Evolutionary conservation across 208 protist genomes (phyloP).

Genomic region (Tritrichomonas musculus): DNA sequence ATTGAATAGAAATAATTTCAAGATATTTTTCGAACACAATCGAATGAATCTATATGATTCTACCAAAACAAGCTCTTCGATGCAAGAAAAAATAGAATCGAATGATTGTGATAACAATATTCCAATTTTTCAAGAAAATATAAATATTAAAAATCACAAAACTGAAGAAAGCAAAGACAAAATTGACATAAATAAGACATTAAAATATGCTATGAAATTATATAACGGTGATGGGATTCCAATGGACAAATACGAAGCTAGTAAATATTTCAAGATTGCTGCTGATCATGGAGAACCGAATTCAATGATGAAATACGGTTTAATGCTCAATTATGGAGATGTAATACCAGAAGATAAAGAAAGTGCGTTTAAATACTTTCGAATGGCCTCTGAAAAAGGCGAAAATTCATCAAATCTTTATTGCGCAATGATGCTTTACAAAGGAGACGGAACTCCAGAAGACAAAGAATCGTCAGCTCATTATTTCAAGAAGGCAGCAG

Average conservation of each 20-base stretch:
- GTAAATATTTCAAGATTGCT: background rate
- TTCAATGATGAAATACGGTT: background rate
- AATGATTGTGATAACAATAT: no score
- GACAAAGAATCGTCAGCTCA: background rate
- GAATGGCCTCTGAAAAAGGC: background rate
- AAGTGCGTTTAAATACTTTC: background rate
- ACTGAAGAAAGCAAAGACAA: no score
- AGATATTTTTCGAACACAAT: no score
- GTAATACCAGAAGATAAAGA: background rate
- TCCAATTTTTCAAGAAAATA: no score
- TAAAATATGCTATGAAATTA: no score
- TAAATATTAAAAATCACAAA: no score
- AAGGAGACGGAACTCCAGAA: background rate
- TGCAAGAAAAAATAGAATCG: no score
- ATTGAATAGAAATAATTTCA: no score
- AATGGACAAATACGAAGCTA: background rate
- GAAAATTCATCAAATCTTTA: background rate
- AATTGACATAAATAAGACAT: no score
- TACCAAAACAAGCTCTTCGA: no score
- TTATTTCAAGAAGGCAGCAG: background rate
- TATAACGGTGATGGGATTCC: no score
- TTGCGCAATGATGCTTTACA: background rate
- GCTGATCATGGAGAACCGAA: background rate
- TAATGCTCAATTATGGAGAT: background rate
- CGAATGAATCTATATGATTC: no score